phyloP scores from a whole-genome alignment of 129 eudicot genomes.

The Heracleum sosnowskyi region DNA sequence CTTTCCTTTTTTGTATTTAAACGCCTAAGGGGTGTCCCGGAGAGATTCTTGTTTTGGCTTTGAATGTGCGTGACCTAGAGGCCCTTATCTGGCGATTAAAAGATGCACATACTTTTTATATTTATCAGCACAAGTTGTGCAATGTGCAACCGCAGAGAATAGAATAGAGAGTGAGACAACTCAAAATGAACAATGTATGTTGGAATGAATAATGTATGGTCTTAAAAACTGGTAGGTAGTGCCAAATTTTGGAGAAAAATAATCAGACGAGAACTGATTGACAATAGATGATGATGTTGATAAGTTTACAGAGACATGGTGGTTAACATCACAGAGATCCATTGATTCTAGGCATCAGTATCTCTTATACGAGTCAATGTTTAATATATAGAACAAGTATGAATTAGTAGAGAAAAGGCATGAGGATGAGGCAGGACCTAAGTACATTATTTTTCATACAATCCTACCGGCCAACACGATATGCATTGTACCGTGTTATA shows the following conservation, averaged over 20 bases:
- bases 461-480: neutral
- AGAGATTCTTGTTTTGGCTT: neutral
- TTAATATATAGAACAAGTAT: neutral
- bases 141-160: neutral
- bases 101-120: neutral
- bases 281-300: neutral
- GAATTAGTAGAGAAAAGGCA: neutral
- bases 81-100: neutral
- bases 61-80: neutral
- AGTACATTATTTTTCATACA: neutral
- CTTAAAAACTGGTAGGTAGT: neutral
- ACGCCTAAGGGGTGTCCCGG: too few relatives aligned
- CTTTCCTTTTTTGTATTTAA: too few relatives aligned
- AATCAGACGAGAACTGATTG: too few relatives aligned
- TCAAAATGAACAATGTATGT: neutral
- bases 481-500: neutral
- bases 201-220: neutral
- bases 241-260: neutral
- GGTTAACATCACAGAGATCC: neutral
- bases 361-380: neutral
- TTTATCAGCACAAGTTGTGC: neutral
- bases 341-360: neutral
- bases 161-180: neutral
- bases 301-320: neutral
- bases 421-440: constrained; percentile 5